phyloP scores from a whole-genome alignment of 495 filamentous ascomycete genomes.

The Corynascus novoguineensis region DNA sequence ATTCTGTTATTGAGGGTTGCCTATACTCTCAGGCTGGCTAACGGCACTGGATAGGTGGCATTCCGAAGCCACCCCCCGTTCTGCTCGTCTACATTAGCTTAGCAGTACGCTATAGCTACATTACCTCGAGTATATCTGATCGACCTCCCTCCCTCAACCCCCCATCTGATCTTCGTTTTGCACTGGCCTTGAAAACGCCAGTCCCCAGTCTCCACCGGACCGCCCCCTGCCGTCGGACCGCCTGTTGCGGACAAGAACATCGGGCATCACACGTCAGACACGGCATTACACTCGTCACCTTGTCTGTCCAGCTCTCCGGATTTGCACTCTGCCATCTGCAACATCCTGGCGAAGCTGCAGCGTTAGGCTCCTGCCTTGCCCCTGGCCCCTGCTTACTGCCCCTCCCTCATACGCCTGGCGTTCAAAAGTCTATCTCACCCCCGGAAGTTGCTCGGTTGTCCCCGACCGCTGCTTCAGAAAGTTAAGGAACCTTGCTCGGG shows the following conservation, averaged over 20 bases:
- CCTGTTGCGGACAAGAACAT: not conserved
- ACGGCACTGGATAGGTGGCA: slow-evolving; percentile 13
- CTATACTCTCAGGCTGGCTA: slow-evolving; percentile 8
- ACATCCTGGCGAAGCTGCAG: slow-evolving; percentile 1
- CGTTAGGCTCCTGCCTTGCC: not conserved
- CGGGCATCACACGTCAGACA: slow-evolving; percentile 13
- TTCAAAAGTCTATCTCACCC: not conserved
- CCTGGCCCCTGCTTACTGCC: not conserved
- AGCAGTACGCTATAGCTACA: slow-evolving; percentile 26
- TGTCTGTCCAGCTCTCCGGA: slow-evolving; percentile 23
- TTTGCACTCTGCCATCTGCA: slow-evolving; percentile 17
- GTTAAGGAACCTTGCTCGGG: not conserved
- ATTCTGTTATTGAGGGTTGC: slow-evolving; percentile 21
- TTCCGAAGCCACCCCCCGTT: slow-evolving; percentile 10
- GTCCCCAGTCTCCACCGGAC: slow-evolving; percentile 14
- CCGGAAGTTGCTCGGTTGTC: not conserved
- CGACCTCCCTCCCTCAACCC: slow-evolving; percentile 13
- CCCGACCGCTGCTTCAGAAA: not conserved
- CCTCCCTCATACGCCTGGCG: not conserved
- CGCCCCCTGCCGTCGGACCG: slow-evolving; percentile 3
- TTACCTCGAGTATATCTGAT: too few species aligned
- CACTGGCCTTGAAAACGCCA: slow-evolving; percentile 27
- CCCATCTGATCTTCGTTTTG: slow-evolving; percentile 19
- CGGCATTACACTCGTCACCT: slow-evolving; percentile 25
- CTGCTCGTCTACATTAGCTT: slow-evolving; percentile 15